Evolutionary conservation across 1,139 yeast genomes (phyloP), one percentile per base, ranked within the genome.

Genomic region (Suhomyces guaymorum): DNA sequence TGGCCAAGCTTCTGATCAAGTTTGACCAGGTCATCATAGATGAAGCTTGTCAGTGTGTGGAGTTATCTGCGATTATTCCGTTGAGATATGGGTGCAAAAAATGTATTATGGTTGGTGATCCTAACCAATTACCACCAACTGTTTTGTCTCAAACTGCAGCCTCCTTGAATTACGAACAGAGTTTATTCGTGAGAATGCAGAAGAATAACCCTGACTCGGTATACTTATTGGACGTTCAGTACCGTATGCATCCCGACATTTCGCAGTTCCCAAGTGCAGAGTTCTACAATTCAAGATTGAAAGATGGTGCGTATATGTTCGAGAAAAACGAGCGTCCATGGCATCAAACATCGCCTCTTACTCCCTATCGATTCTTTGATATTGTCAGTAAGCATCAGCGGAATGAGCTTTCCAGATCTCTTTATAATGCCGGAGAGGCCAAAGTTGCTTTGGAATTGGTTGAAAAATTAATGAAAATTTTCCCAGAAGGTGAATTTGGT

Each of bases 91-190:
- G 98, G 1, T 87, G 96, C 51, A 80, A 74, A 43, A 80, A 81
- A 38, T 90, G 97, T 65, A 83, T 94, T 32, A 87, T 94, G 96
- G 99, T 94, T 33, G 99, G 99, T 54, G 99, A 94, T 66, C 98
- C 98, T 2, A 90, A 92, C 55, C 99, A 94, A 64, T 73, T 94
- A 43, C 99, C 98, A 0, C 99, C 99, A 1, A 94, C 99, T 0
- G 98, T 94, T n/a, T 63, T 94, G 16, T 92, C 98, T 0, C 90
- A 85, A 50, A 82, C 80, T 7, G 49, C 44, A 8, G 82, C 95
- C 1, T 70, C 77, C 5, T 76, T 73, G 43, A 78, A 80, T 28
- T 94, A 94, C 54, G 96, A 92, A 45, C 96, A 90, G 57, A 85
- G 96, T 54, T 70, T 94, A 53, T 94, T 94, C 59, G 97, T 90